These are phyloP conservation scores for Trichophyton equinum DNA, from an alignment of 2,329 filamentous ascomycete species.

Conservation along the genomic window DNA sequence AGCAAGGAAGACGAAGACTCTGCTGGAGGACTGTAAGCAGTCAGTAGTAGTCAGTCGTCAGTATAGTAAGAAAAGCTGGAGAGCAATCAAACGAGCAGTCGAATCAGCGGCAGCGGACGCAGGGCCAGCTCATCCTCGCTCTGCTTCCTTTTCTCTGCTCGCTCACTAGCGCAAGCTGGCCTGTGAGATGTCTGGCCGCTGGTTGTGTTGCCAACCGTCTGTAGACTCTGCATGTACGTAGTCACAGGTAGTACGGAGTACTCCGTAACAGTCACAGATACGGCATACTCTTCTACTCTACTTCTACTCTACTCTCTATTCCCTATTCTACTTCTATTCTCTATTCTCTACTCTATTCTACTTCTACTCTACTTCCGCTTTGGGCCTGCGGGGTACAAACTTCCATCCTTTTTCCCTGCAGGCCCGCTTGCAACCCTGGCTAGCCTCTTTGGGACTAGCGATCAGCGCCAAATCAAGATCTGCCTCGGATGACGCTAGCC, in stretches of 20 bases:
- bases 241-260: background rate
- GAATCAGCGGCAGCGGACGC: background rate
- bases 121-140: background rate
- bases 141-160: too few relatives aligned
- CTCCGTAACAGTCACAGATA: too few relatives aligned
- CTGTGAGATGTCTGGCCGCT: background rate
- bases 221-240: too few relatives aligned
- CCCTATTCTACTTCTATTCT: background rate
- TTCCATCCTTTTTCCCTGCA: background rate
- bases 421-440: too few relatives aligned
- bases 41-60: background rate
- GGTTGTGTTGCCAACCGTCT: background rate
- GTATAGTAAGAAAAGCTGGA: background rate
- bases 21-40: too few relatives aligned
- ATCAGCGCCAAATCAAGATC: slow-evolving; percentile 1
- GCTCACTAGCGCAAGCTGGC: background rate
- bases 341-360: background rate
- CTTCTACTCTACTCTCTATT: background rate
- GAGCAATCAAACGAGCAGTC: background rate
- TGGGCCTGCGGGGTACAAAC: background rate
- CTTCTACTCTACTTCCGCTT: background rate
- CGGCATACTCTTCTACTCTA: background rate
- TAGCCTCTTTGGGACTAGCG: background rate
- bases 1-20: background rate
- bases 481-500: background rate